phyloP scores from a whole-genome alignment of 2,329 filamentous ascomycete species.

The Stachybotrys chlorohalonatus region DNA sequence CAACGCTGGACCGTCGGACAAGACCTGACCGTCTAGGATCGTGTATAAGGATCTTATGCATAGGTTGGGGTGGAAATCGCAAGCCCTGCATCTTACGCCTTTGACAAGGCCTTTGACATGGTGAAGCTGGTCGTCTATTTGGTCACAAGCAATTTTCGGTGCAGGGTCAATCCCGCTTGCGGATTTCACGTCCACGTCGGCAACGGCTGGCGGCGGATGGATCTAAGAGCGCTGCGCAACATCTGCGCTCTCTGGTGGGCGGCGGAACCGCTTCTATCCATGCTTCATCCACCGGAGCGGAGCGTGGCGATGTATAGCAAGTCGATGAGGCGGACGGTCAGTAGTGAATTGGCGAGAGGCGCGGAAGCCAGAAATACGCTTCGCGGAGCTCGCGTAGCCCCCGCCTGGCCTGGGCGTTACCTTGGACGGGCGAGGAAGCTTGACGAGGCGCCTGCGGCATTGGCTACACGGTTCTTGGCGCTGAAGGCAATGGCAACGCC shows the following conservation, averaged over 20 bases:
- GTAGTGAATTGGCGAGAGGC: conserved; percentile 2
- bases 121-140: conserved; percentile 20
- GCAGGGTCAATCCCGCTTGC: conserved; percentile 21
- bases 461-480: conserved; percentile 1
- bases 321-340: conserved; percentile 6
- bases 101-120: conserved; percentile 15
- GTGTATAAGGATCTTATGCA: not conserved
- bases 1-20: not conserved
- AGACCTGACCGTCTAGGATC: not conserved
- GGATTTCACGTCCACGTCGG: conserved; percentile 29
- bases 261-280: conserved; percentile 23
- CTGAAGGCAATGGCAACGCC: not conserved
- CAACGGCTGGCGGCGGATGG: conserved; percentile 19
- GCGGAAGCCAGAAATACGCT: not conserved
- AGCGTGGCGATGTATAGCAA: conserved; percentile 2
- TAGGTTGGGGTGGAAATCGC: conserved; percentile 21
- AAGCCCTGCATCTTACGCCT: conserved; percentile 23
- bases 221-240: conserved; percentile 16
- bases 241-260: conserved; percentile 24
- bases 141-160: conserved; percentile 18
- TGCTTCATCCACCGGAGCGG: conserved; percentile 24
- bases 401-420: conserved; percentile 5
- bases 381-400: conserved; percentile 2
- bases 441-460: conserved; percentile 11
- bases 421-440: conserved; percentile 13